Evolutionary conservation across 2,329 filamentous ascomycete genomes (phyloP).

Genomic region (Claviceps fusiformis): DNA sequence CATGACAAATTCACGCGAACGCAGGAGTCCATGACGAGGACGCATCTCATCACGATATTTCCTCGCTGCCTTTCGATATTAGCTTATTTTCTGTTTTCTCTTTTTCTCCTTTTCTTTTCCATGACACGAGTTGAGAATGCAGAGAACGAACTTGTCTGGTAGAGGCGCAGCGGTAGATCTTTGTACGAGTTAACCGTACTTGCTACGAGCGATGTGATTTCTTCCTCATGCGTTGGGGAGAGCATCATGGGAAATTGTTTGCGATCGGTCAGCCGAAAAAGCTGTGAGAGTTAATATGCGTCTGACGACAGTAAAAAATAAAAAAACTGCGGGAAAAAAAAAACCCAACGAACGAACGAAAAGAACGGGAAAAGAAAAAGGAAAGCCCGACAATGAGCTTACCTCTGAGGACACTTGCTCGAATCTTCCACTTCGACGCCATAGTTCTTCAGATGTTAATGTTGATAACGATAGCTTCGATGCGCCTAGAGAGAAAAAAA

Average conservation of each 20-base stretch:
- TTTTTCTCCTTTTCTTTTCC: neutral
- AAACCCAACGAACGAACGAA: neutral
- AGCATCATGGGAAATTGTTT: conserved; percentile 63
- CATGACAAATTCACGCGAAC: conserved; percentile 89
- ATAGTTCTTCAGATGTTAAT: conserved; percentile 72
- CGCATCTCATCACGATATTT: conserved; percentile 92
- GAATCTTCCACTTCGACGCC: conserved; percentile 74
- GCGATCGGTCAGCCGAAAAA: conserved; percentile 70
- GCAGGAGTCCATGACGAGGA: conserved; percentile 74
- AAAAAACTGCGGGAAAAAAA: neutral
- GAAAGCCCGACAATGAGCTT: neutral
- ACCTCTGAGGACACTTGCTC: conserved; percentile 61
- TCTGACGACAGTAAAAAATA: neutral
- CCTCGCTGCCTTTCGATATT: conserved; percentile 38
- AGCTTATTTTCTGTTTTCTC: no score
- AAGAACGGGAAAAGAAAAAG: neutral
- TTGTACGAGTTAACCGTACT: conserved; percentile 68
- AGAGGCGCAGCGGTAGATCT: conserved; percentile 71
- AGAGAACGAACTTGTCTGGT: conserved; percentile 61
- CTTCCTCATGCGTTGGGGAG: conserved; percentile 90
- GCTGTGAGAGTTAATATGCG: conserved; percentile 31
- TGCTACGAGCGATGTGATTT: conserved; percentile 74
- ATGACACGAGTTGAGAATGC: neutral
- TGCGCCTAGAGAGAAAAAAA: conserved; percentile 37
- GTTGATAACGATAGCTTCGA: conserved; percentile 74